Percentiles rank a stretch among this genome's conserved stretches.
These are phyloP conservation scores for Wallacemonas sp. DNA, from an alignment of 208 protist species.

Conservation along the genomic window DNA sequence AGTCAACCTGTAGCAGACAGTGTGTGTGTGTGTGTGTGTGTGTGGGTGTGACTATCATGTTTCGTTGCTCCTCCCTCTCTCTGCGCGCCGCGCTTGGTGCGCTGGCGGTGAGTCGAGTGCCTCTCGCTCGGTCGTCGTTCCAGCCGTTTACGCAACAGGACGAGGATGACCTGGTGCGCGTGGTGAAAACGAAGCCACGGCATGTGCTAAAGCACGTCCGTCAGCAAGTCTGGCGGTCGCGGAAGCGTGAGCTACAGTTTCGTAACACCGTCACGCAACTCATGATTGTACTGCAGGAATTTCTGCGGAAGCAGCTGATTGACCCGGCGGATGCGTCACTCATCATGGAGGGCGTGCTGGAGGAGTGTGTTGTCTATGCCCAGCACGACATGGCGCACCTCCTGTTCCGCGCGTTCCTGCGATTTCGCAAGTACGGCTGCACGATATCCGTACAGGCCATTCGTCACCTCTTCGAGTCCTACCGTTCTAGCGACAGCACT, in stretches of 20 bases:
- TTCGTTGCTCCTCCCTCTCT: neutral
- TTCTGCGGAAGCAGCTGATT: conserved; percentile 83
- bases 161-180: conserved; percentile 79
- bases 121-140: conserved; percentile 35
- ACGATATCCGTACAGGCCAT: conserved; percentile 71
- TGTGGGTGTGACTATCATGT: neutral
- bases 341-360: conserved; percentile 88
- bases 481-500: conserved; percentile 76
- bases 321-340: conserved; percentile 74
- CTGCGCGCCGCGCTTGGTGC: neutral
- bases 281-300: conserved; percentile 90
- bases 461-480: conserved; percentile 84
- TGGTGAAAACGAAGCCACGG: conserved; percentile 83
- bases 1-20: too few species aligned
- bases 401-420: conserved; percentile 84
- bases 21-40: neutral
- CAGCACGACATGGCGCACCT: conserved; percentile 91
- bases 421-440: conserved; percentile 90
- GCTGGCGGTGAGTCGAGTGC: neutral
- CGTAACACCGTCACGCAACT: conserved; percentile 87
- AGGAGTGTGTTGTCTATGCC: conserved; percentile 82
- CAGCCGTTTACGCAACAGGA: conserved; percentile 85
- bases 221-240: conserved; percentile 86
- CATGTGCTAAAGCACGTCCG: conserved; percentile 87
- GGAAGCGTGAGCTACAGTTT: conserved; percentile 85